phyloP scores from a whole-genome alignment of 106 monocot genomes.

The Amphibolis antarctica region DNA sequence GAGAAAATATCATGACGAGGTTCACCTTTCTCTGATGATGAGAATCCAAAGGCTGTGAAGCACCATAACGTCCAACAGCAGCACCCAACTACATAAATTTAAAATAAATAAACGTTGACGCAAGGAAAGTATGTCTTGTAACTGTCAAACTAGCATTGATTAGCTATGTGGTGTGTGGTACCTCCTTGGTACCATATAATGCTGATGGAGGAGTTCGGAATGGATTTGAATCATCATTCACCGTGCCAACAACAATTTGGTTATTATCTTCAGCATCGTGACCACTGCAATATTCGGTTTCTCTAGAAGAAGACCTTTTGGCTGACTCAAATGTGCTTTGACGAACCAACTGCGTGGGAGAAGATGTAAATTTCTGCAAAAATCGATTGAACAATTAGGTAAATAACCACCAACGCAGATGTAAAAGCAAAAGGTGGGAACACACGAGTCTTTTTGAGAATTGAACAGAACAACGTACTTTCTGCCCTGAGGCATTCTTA shows the following conservation, averaged over 20 bases:
- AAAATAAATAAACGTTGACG: too few species aligned
- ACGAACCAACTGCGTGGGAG: constrained; percentile 9
- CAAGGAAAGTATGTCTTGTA: not conserved
- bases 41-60: constrained; percentile 18
- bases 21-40: constrained; percentile 51
- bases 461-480: constrained; percentile 14
- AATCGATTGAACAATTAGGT: not conserved
- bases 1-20: not conserved
- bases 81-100: constrained; percentile 17
- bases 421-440: not conserved
- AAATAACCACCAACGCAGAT: not conserved
- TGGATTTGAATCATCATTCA: constrained; percentile 27
- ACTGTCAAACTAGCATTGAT: not conserved
- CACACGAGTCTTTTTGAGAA: not conserved
- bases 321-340: constrained; percentile 11
- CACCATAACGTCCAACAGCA: constrained; percentile 18
- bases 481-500: constrained; percentile 36
- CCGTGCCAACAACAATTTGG: constrained; percentile 7
- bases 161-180: constrained; percentile 6
- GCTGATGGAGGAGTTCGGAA: constrained; percentile 82
- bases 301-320: constrained; percentile 10
- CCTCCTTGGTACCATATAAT: constrained; percentile 40
- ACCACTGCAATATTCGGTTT: constrained; percentile 1
- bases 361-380: constrained; percentile 22
- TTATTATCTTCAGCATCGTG: constrained; percentile 7